These are phyloP conservation scores for Anaeramoeba flamelloides DNA, from an alignment of 78 protist genomes.

Conservation along the genomic window DNA sequence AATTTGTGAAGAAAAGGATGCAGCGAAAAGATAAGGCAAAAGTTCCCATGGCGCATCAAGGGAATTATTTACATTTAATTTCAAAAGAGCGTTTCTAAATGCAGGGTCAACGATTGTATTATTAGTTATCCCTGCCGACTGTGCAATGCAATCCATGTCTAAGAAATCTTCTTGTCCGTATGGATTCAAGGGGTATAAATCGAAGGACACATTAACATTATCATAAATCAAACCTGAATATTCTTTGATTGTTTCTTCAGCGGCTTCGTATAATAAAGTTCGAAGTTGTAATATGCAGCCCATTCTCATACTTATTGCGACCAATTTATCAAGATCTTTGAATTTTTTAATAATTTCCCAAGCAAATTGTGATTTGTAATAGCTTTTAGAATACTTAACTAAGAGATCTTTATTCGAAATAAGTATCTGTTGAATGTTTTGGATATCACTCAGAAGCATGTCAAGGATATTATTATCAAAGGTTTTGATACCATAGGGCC, in stretches of 20 bases:
- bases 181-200: neutral
- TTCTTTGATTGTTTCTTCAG: neutral
- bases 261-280: neutral
- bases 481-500: neutral
- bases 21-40: neutral
- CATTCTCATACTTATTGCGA: neutral
- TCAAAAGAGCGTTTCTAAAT: neutral
- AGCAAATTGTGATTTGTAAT: neutral
- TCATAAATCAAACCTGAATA: neutral
- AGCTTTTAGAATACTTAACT: neutral
- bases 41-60: neutral
- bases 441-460: neutral
- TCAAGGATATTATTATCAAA: neutral
- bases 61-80: neutral
- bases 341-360: neutral
- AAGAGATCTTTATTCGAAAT: neutral
- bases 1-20: neutral
- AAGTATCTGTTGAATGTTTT: neutral
- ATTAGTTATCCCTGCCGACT: neutral
- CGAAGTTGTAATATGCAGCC: neutral
- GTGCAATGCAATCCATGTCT: neutral
- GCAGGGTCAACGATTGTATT: neutral
- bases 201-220: neutral
- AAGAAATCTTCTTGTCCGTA: neutral
- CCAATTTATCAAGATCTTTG: neutral